These are phyloP conservation scores for Clavariopsis aquatica DNA, from an alignment of 495 filamentous ascomycete species.

Conservation along the genomic window DNA sequence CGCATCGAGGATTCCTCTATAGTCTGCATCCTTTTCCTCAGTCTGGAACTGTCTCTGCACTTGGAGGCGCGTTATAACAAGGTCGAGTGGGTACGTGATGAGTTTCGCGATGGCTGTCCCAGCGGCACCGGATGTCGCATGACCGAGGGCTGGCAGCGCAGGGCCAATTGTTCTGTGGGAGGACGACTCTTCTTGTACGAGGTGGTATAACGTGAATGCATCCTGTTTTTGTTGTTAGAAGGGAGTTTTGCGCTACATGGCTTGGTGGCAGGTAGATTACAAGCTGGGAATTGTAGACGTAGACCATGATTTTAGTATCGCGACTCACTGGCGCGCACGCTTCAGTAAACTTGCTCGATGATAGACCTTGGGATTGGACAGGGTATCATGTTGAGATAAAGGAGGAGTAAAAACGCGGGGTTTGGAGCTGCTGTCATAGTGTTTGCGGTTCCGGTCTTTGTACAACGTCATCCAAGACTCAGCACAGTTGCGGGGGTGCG, in stretches of 20 bases:
- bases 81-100: constrained; percentile 76
- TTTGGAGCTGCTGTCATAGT: constrained; percentile 13
- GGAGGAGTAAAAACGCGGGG: constrained; percentile 11
- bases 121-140: constrained; percentile 77
- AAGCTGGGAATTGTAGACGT: constrained; percentile 37
- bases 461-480: constrained; percentile 21
- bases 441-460: neutral
- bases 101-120: constrained; percentile 77
- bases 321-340: neutral
- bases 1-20: constrained; percentile 66
- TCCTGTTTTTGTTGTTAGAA: constrained; percentile 36
- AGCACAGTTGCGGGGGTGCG: neutral
- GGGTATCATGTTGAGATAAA: constrained; percentile 2
- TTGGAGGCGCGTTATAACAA: constrained; percentile 84
- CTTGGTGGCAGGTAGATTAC: neutral
- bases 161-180: constrained; percentile 27
- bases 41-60: constrained; percentile 65
- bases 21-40: constrained; percentile 46
- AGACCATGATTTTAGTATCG: constrained; percentile 15
- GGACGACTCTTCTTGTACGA: constrained; percentile 36
- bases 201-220: constrained; percentile 45
- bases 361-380: neutral
- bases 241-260: too few species aligned
- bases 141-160: constrained; percentile 80
- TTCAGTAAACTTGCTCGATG: neutral